Base-by-base conservation (phyloP, 306 rosid species). In the Prunus armeniaca region DNA sequence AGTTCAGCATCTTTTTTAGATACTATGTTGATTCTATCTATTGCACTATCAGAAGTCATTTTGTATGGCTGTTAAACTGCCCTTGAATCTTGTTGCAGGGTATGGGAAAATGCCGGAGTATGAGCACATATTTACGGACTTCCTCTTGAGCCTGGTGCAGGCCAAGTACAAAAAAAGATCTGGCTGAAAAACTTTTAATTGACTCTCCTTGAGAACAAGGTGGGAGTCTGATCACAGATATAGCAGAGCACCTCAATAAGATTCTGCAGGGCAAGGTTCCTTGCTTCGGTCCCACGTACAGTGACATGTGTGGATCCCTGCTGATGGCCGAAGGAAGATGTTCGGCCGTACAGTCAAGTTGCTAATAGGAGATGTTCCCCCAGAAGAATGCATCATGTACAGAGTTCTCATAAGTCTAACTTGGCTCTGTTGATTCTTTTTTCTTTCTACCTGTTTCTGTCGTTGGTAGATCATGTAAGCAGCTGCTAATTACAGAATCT, bases 51-150 rank as follows among this genome's bases (percentile, higher is more conserved):
- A 10, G 27, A 3, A 6, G 19, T 70, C 18, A 8, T 55, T 18
- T 25, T 17, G 9, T 19, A 9, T 54, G 57, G 54, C 49, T 65
- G 45, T 57, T 20, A 64, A 28, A n/a, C n/a, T 22, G 34, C 46
- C 12, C 24, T 50, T 62, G 19, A 17, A 47, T 9, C 57, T 74
- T 75, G 72, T 75, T 75, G 65, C 89, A 93, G 98, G 98, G 72
- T 93, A 93, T 65, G 98, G 98, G 30, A 93, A 93, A 84, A 88
- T 93, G 95, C 98, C 98, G 6, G 98, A 88, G 76, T 93, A 93
- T 65, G 98, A 93, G 71, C 97, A 91, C 76, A 89, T 93, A 84
- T 91, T 93, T 83, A 93, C 98, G 27, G 98, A 93, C 82, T 93
- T 93, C 84, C 82, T 91, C 38, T 83, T 93, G 85, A 89, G 89